These are phyloP conservation scores for Carpinus viminea DNA, from an alignment of 306 rosid species.

Conservation along the genomic window DNA sequence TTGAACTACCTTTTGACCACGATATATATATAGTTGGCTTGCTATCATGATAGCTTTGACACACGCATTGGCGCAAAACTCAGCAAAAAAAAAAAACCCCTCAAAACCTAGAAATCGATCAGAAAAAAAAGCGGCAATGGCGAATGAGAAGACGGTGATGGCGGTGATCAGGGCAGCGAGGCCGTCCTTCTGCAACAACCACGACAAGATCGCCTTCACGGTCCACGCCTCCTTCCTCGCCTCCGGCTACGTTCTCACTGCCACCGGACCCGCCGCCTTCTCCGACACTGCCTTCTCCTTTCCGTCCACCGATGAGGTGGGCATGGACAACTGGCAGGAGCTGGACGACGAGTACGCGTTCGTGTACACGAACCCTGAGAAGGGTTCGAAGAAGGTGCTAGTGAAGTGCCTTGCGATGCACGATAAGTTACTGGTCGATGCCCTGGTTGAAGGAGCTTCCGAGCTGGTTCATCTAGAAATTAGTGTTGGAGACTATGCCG, in stretches of 20 bases:
- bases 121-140: constrained; percentile 38
- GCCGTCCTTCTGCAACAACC: constrained; percentile 65
- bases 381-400: constrained; percentile 59
- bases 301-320: constrained; percentile 64
- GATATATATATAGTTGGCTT: too few species aligned
- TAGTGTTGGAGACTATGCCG: constrained; percentile 68
- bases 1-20: too few species aligned
- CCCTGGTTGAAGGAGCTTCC: constrained; percentile 49
- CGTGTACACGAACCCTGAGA: constrained; percentile 65
- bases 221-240: constrained; percentile 75
- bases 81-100: too few species aligned
- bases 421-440: constrained; percentile 59
- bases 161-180: constrained; percentile 86
- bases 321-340: constrained; percentile 81
- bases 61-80: too few species aligned
- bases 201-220: constrained; percentile 79
- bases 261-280: constrained; percentile 66
- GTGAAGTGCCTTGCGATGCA: constrained; percentile 83
- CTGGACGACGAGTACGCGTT: constrained; percentile 77
- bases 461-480: constrained; percentile 67
- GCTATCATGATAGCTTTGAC: too few species aligned
- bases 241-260: constrained; percentile 62
- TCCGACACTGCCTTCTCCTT: constrained; percentile 53
- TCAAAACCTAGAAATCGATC: not conserved
- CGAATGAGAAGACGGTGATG: constrained; percentile 60